phyloP scores from a whole-genome alignment of 1,139 yeast species.

The Pichia sp. region DNA sequence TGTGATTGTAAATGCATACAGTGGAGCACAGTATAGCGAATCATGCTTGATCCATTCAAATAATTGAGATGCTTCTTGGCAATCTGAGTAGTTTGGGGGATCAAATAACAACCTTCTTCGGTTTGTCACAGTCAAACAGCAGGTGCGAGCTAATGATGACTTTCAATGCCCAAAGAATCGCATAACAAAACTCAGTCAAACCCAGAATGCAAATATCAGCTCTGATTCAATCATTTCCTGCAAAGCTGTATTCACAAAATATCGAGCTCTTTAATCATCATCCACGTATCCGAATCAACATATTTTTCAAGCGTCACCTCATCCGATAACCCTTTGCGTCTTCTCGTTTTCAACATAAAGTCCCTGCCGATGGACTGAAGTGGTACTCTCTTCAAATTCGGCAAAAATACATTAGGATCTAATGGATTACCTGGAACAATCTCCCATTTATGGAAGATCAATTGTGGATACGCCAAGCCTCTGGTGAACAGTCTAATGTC shows the following conservation, averaged over 20 bases:
- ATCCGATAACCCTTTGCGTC: slow-evolving; percentile 75
- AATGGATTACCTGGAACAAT: slow-evolving; percentile 89
- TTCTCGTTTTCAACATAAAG: slow-evolving; percentile 80
- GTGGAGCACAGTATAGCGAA: too few species aligned
- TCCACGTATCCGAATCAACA: slow-evolving; percentile 53
- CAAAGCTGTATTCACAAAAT: slow-evolving; percentile 1
- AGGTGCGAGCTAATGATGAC: too few species aligned
- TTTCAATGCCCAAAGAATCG: too few species aligned
- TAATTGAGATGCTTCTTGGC: too few species aligned
- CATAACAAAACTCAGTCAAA: too few species aligned
- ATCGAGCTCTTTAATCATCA: slow-evolving; percentile 36
- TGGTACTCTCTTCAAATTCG: slow-evolving; percentile 70
- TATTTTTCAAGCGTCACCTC: slow-evolving; percentile 70
- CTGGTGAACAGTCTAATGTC: slow-evolving; percentile 71
- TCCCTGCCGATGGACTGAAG: slow-evolving; percentile 70
- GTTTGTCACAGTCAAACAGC: too few species aligned
- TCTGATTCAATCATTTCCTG: too few species aligned
- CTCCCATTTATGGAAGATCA: slow-evolving; percentile 66
- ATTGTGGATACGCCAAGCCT: slow-evolving; percentile 68
- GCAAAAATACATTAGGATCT: slow-evolving; percentile 54
- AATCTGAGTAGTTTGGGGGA: too few species aligned
- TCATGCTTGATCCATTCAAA: too few species aligned
- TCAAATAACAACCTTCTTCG: too few species aligned
- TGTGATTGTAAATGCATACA: too few species aligned
- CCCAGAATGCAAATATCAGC: too few species aligned